Evolutionary conservation across 257 asterid species (phyloP), one percentile per base, ranked within the genome.

Genomic region (Jacaranda copaia): DNA sequence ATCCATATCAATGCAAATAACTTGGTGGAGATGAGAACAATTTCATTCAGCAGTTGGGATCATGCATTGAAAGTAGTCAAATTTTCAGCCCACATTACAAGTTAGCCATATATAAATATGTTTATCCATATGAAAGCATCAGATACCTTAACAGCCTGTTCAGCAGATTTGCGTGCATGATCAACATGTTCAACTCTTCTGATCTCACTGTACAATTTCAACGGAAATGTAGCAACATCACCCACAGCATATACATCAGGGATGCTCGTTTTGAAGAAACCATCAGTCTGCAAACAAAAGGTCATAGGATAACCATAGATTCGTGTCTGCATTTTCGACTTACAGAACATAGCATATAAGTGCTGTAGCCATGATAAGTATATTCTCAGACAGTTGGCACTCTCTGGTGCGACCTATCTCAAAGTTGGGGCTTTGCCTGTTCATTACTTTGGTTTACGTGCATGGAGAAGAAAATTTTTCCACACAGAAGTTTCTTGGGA

Each of bases 111-210:
- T 25, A 25, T 2, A n/a, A n/a, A 16, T 6, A 40, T 45, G 51
- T 32, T 10, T 59, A 39, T 68, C 52, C 63, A 79, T 15, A 64
- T 48, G 56, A 36, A 59, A 68, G 10, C 3, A 45, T 32, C 20
- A 52, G 42, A 46, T 83, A 94, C 98, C 98, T 92, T 94, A 25
- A 89, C 98, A 77, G 98, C 98, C 68, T 94, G 98, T 86, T 94
- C 98, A 69, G 98, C 98, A 72, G 97, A 94, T 85, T 90, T 92
- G 74, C 98, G 98, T 43, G 98, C 88, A 82, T 94, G 98, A 80
- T 92, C 98, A 56, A 94, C 96, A 55, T 94, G 98, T 76, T 94
- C 98, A 43, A 92, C 97, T 85, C 98, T 90, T 84, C 98, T 86
- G 14, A 82, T 62, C 52, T 94, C 98, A 74, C 85, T 88, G 88